phyloP scores from a whole-genome alignment of 2,329 filamentous ascomycete genomes.

The Phialophora expanda region DNA sequence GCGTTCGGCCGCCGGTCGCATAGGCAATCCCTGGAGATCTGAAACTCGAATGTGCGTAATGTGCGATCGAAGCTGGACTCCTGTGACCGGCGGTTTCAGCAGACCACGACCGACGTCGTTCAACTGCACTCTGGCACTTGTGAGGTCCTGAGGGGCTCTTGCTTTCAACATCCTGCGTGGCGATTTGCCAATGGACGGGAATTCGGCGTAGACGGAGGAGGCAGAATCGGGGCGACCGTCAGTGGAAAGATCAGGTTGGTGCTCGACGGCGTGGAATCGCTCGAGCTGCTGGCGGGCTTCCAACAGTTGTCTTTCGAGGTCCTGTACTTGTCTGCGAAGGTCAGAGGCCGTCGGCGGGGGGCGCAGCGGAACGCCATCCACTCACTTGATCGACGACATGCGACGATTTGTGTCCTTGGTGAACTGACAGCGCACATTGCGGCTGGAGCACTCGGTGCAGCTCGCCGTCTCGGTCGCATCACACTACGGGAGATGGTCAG shows the following conservation, averaged over 20 bases:
- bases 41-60: constrained; percentile 23
- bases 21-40: constrained; percentile 69
- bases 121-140: constrained; percentile 73
- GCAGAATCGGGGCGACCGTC: constrained; percentile 50
- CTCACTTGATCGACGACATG: constrained; percentile 96
- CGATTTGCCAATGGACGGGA: constrained; percentile 70
- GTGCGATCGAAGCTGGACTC: constrained; percentile 51
- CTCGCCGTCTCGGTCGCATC: constrained; percentile 96
- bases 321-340: constrained; percentile 76
- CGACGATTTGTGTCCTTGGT: constrained; percentile 98
- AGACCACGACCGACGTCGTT: constrained; percentile 76
- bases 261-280: constrained; percentile 70
- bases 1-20: constrained; percentile 71
- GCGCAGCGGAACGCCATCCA: constrained; percentile 28
- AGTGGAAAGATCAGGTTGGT: constrained; percentile 54
- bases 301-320: constrained; percentile 88
- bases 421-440: constrained; percentile 97
- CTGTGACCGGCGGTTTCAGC: constrained; percentile 69
- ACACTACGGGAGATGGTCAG: constrained; percentile 59
- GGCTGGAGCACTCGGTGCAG: constrained; percentile 95
- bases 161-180: constrained; percentile 68
- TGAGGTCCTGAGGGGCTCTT: constrained; percentile 69
- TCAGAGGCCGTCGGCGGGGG: constrained; percentile 31
- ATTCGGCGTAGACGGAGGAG: constrained; percentile 57
- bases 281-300: constrained; percentile 79